Base-by-base conservation (phyloP, 441 rosid species). In the Erysimum pusillum region DNA sequence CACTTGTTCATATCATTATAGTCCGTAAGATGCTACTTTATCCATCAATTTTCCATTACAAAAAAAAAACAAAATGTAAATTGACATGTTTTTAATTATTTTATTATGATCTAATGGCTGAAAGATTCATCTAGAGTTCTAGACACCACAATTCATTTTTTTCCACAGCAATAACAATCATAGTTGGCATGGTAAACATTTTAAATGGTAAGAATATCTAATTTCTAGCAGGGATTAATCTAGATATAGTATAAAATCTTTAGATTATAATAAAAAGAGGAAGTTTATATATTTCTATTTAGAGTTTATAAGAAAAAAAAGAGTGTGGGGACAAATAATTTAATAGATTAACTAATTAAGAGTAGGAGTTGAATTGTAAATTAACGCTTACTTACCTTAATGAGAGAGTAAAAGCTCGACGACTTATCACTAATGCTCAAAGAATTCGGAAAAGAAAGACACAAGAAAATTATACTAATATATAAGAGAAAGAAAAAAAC, bases 321-420 rank as follows among this genome's bases (percentile, higher is more conserved):
- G 59, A 39, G 13, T 39, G 44, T 39, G 12, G 42, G 42, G 45
- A 12, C 45, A 14, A 41, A 42, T 4, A 42, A 65, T 38, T 14
- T 4, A 74, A 14, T 39, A 42, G 61, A 59, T 48, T 46, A 46
- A 46, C 9, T 7, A 18, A 42, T 13, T 42, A 42, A 42, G 46
- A 13, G 4, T 74, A 4, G 89, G 73, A 72, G 85, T 53, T 76
- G 4, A 15, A 13, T 0, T 10, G 65, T 73, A 46, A 65, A 65
- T 31, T 15, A 63, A 73, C 82, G 81, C 71, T 79, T 67, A 49
- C 44, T 28, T 51, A 38, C 60, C 72, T 70, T 75, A 70, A 66
- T 51, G 22, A 69, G 22, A 69, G 70, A 57, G 63, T 77, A 71
- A 58, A 77, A 63, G 34, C 8, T 53, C 74, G 51, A 64, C 65